A percentile compares a stretch with the other conserved stretches of the same genome.
Conservation (phyloP, 176 grass and related monocot species). For the Musa schizocarpa region DNA sequence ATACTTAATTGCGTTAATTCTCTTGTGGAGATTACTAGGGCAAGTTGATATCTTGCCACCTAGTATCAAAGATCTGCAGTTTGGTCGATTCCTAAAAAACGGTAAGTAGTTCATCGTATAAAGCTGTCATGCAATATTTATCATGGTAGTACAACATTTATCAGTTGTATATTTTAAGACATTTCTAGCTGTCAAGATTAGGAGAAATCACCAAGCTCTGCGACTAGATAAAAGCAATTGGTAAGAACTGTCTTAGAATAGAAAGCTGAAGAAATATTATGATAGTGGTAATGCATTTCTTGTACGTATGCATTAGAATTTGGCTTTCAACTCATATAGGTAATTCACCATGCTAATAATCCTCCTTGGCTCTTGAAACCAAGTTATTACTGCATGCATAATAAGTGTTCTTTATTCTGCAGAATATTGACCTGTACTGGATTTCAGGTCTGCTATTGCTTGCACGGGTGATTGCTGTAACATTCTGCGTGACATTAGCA, state of each 20-base stretch:
- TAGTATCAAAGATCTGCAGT: constrained; percentile 50
- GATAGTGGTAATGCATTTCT: neutral
- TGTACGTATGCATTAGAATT: neutral
- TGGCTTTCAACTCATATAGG: neutral
- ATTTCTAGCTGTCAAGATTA: neutral
- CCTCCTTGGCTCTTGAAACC: neutral
- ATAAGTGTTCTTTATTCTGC: neutral
- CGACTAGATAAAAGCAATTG: too few species aligned
- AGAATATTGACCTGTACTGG: neutral
- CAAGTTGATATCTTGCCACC: constrained; percentile 57
- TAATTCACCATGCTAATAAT: neutral
- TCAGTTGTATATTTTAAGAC: neutral
- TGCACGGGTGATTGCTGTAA: constrained; percentile 66
- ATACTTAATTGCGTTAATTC: constrained; percentile 68
- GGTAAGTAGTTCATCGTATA: constrained; percentile 30
- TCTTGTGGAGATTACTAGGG: constrained; percentile 48
- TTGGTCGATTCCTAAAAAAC: constrained; percentile 66
- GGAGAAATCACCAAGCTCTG: neutral
- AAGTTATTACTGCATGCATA: neutral
- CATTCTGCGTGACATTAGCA: constrained; percentile 79
- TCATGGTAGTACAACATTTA: too few species aligned
- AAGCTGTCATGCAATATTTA: too few species aligned
- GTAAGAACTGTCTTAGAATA: too few species aligned
- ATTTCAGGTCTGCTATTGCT: constrained; percentile 54
- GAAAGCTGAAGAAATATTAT: too few species aligned